Conservation (phyloP, 1,284 basidiomycete genomes). For the Trametes versicolor region DNA sequence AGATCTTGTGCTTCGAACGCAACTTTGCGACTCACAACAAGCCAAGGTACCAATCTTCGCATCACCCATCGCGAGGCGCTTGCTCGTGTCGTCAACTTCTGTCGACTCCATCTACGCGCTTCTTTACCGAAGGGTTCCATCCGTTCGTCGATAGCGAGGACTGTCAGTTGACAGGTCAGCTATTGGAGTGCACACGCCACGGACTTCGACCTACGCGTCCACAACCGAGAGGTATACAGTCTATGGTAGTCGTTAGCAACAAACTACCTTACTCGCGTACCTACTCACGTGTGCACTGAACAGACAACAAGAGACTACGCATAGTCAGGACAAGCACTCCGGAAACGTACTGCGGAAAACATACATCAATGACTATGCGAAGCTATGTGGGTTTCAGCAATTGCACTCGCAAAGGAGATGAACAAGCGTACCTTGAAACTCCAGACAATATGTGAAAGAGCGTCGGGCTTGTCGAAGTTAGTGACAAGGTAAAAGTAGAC, state of each 20-base stretch:
- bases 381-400: slow-evolving; percentile 19
- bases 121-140: slow-evolving; percentile 32
- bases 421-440: slow-evolving; percentile 36
- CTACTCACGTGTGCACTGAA: slow-evolving; percentile 35
- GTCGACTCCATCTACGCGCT: slow-evolving; percentile 28
- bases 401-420: too few species aligned
- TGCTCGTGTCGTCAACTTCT: slow-evolving; percentile 20
- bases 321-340: not conserved
- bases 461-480: slow-evolving; percentile 32
- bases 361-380: slow-evolving; percentile 36
- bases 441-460: slow-evolving; percentile 35
- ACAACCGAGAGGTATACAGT: slow-evolving; percentile 34
- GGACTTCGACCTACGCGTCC: slow-evolving; percentile 30
- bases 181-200: too few species aligned
- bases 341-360: slow-evolving; percentile 5
- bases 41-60: slow-evolving; percentile 27
- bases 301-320: slow-evolving; percentile 31
- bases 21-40: slow-evolving; percentile 20
- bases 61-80: slow-evolving; percentile 29
- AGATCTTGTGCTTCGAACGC: too few species aligned
- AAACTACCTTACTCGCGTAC: not conserved
- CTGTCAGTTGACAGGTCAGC: slow-evolving; percentile 1
- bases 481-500: slow-evolving; percentile 40
- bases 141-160: slow-evolving; percentile 31
- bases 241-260: slow-evolving; percentile 6